Evolutionary conservation across 805 yeast species (phyloP), one percentile per base, ranked within the genome.

Genomic region (Metschnikowia bowlesiae): DNA sequence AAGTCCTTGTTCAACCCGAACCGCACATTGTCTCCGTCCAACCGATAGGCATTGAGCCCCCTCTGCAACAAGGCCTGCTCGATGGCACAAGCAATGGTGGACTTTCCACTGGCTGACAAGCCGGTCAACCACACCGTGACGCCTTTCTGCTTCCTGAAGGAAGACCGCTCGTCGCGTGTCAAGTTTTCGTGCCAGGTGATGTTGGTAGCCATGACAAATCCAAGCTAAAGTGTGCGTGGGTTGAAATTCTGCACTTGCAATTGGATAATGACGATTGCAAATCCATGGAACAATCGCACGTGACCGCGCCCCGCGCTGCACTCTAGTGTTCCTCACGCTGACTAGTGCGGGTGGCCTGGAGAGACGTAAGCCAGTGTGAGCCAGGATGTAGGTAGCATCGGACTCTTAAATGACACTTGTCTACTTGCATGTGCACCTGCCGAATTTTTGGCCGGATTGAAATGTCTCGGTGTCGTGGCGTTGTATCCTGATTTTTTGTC

Each of bases 121-220:
- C 98, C 98, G 11, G 98, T 92, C 60, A 92, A 78, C 98, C 98
- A 92, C 41, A 92, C 76, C 22, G 98, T 92, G 50, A 87, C 85
- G 44, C 98, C 98, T 46, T 79, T 76, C 73, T 91, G 97, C 51
- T 84, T 83, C 53, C 88, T 81, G 50, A 87, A 71, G 30, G 66
- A 70, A 44, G 80, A 71, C 63, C 98, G 87, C 72, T 92, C 96
- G 18, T 76, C 83, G 68, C 86, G 89, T 22, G 94, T 84, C 60
- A 92, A 74, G 64, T 94, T 92, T 59, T 82, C 83, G 73, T 92
- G 97, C 97, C 98, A 92, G 57, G 97, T 90, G 68, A 92, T 89
- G 66, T 92, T 92, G 39, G 96, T 85, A 57, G 97, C 94, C 97
- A 92, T 92, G 40, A 16, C 33, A 6, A 26, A 9, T n/a, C 13